Evolutionary conservation across 1,284 basidiomycete species (phyloP), one percentile per base, ranked within the genome.

Genomic region (Butyriboletus appendiculatus): DNA sequence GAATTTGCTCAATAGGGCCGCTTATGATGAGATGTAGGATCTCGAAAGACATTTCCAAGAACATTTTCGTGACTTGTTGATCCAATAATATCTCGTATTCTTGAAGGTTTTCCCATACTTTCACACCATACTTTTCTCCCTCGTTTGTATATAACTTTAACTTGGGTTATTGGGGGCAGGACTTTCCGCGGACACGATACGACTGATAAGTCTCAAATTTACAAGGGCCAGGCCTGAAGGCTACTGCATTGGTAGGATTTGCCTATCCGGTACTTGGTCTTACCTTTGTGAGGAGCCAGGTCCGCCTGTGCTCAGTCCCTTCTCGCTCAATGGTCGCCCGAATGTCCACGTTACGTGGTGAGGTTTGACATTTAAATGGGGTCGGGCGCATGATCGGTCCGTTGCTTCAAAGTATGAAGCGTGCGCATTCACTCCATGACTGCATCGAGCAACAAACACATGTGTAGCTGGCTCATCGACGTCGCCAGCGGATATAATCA

Each of bases 41-140:
- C 55, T 65, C 24, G 63, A 65, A 43, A 55, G 64, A 43, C 63
- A 65, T 34, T 26, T 65, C 12, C 60, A 50, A 46, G 65, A 59
- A 4, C 63, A 65, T 45, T 57, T 55, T 33, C 48, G 37, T 26
- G 54, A 61, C 28, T 45, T 67, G 52, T 1, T 40, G 16, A 18
- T 15, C 2, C 37, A 45, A 48, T 64, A 33, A 53, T 18, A 9
- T 16, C 2, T 34, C 8, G 1, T 12, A 24, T 22, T 22, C 18
- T 30, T 1, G 3, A 18, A 15, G 10, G 26, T 26, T 5, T 20
- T 24, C 41, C 28, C 1, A 18, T 18, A 5, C 18, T 30, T 35
- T 34, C 10, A 9, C 9, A 22, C 3, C 22, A 4, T 26, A 28
- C 2, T 39, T 18, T 55, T 24, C 12, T 24, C 3, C 32, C 6